These are phyloP conservation scores for Cyclotella sp. DNA, from an alignment of 108 stramenopile genomes.

Conservation along the genomic window DNA sequence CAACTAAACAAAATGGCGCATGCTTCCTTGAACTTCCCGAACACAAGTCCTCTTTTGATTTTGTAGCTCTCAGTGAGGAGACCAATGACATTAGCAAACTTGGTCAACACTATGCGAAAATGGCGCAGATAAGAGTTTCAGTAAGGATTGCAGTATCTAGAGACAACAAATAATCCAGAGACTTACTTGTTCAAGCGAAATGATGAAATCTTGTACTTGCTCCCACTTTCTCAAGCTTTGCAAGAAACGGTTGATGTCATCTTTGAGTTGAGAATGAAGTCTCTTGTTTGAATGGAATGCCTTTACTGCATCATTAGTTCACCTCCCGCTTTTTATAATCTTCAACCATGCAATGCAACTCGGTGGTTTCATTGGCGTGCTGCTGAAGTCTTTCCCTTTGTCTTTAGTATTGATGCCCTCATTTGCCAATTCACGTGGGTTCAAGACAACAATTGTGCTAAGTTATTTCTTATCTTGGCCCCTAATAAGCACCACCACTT, in stretches of 20 bases:
- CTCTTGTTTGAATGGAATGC: slow-evolving; percentile 10
- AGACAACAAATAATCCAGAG: neutral
- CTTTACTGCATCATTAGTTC: slow-evolving; percentile 40
- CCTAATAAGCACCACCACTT: slow-evolving; percentile 56
- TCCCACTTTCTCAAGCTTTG: slow-evolving; percentile 50
- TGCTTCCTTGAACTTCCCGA: neutral
- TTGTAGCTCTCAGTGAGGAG: slow-evolving; percentile 69
- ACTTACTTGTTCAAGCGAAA: slow-evolving; percentile 51
- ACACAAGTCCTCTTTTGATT: slow-evolving; percentile 44
- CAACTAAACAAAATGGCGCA: too few relatives aligned
- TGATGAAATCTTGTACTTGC: slow-evolving; percentile 27
- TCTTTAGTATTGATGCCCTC: slow-evolving; percentile 22
- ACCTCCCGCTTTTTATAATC: slow-evolving; percentile 20
- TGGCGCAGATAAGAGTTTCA: neutral
- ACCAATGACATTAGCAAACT: slow-evolving; percentile 61
- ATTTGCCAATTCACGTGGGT: slow-evolving; percentile 38
- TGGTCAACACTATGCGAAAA: neutral
- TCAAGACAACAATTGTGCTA: slow-evolving; percentile 52
- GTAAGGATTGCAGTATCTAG: neutral
- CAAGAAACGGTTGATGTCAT: slow-evolving; percentile 15
- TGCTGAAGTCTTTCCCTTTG: slow-evolving; percentile 12
- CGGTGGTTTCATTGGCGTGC: slow-evolving; percentile 17
- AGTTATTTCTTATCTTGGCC: slow-evolving; percentile 61
- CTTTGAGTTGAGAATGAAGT: neutral
- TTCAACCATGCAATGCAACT: slow-evolving; percentile 25